These are phyloP conservation scores for Termitomyces sp. DNA, from an alignment of 1,284 basidiomycete genomes.

Conservation along the genomic window DNA sequence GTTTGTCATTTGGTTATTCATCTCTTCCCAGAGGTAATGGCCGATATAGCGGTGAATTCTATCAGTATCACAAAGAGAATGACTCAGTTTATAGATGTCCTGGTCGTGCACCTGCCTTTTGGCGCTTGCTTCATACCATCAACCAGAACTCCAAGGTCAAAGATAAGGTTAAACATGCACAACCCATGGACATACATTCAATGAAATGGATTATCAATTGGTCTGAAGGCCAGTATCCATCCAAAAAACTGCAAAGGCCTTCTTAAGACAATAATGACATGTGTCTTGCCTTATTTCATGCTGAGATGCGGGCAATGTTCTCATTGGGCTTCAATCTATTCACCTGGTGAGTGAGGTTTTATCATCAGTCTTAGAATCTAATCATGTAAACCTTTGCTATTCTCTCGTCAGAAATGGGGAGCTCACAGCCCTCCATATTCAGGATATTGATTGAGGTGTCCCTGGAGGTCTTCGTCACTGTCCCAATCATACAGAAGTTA, in stretches of 20 bases:
- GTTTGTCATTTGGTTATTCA: background rate
- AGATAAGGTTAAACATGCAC: background rate
- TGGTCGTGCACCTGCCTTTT: background rate
- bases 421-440: background rate
- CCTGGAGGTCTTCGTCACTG: background rate
- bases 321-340: conserved; percentile 18
- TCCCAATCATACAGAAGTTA: background rate
- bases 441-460: background rate
- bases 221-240: background rate
- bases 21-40: background rate
- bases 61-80: background rate
- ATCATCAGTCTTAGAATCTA: too few relatives aligned
- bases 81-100: background rate
- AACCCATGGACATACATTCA: background rate
- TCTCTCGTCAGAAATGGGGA: background rate
- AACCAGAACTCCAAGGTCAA: background rate
- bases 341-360: conserved; percentile 15
- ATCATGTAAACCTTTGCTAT: too few relatives aligned
- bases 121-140: background rate
- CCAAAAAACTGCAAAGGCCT: background rate
- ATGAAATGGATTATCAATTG: background rate
- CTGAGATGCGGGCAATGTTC: conserved; percentile 16
- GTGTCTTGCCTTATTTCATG: conserved; percentile 4
- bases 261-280: background rate
- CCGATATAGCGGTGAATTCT: background rate